Evolutionary conservation across 2,329 filamentous ascomycete species (phyloP).

Genomic region (Torrubiellomyces zombiae): DNA sequence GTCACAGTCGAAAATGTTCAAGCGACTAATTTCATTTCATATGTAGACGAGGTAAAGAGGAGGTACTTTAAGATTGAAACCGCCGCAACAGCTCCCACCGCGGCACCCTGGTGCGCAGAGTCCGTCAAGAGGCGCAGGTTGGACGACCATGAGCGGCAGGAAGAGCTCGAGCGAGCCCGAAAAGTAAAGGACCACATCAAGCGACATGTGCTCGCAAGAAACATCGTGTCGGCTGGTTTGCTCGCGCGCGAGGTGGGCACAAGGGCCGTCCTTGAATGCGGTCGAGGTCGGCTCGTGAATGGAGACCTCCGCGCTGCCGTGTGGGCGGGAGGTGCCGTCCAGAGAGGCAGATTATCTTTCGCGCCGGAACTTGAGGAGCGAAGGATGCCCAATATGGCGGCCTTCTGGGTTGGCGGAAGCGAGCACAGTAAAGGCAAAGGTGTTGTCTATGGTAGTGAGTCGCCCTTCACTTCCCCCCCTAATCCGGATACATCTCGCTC

Average conservation of each 20-base stretch:
- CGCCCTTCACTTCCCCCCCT: no score
- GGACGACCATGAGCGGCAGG: conserved; percentile 19
- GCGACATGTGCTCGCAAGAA: conserved; percentile 17
- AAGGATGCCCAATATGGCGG: conserved; percentile 18
- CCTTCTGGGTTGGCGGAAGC: conserved; percentile 22
- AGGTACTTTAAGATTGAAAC: conserved; percentile 55
- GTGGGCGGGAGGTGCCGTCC: conserved; percentile 22
- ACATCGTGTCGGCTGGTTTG: conserved; percentile 15
- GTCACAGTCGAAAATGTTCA: not conserved
- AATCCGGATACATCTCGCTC: no score
- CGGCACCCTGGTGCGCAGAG: conserved; percentile 37
- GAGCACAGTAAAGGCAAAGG: conserved; percentile 23
- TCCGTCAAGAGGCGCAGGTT: conserved; percentile 39
- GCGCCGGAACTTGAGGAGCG: conserved; percentile 11
- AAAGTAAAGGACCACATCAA: conserved; percentile 20
- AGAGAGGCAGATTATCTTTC: conserved; percentile 23
- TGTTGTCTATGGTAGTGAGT: conserved; percentile 27
- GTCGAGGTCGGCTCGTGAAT: conserved; percentile 9
- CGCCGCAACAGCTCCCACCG: conserved; percentile 31
- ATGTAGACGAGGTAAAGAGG: conserved; percentile 35
- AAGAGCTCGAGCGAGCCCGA: conserved; percentile 11
- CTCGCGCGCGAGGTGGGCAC: conserved; percentile 12
- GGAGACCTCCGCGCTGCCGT: conserved; percentile 13
- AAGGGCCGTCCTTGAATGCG: conserved; percentile 6
- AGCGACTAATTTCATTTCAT: not conserved